Conservation (phyloP, 2,329 filamentous ascomycete genomes). For the Exophiala spinifera region DNA sequence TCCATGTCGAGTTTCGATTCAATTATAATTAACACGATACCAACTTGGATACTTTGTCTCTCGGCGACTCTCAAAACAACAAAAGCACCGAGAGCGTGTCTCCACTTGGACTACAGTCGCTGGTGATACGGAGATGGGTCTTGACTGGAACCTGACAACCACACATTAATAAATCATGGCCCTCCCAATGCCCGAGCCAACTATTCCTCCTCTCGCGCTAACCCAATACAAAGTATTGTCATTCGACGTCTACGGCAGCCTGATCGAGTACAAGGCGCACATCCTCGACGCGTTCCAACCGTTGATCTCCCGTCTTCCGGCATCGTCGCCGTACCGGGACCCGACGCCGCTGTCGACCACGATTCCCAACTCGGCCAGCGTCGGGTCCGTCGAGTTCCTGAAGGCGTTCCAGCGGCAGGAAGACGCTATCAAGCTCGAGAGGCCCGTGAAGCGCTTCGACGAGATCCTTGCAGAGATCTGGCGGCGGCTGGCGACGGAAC, state of each 20-base stretch:
- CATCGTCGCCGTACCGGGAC: slow-evolving; percentile 31
- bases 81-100: no score
- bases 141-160: no score
- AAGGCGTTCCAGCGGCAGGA: slow-evolving; percentile 48
- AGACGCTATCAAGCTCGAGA: slow-evolving; percentile 48
- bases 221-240: slow-evolving; percentile 49
- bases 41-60: no score
- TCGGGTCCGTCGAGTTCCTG: slow-evolving; percentile 39
- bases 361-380: slow-evolving; percentile 21
- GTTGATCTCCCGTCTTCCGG: slow-evolving; percentile 29
- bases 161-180: slow-evolving; percentile 2
- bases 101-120: no score
- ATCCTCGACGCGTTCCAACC: slow-evolving; percentile 54
- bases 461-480: slow-evolving; percentile 54
- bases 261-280: slow-evolving; percentile 73
- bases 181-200: slow-evolving; percentile 29
- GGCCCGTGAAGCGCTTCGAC: slow-evolving; percentile 59
- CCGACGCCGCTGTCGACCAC: slow-evolving; percentile 26
- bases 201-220: slow-evolving; percentile 21
- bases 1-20: no score
- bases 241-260: slow-evolving; percentile 77
- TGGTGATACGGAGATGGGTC: no score
- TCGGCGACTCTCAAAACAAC: neutral
- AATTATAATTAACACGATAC: no score
- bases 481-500: slow-evolving; percentile 33